Conservation (phyloP, 2,329 filamentous ascomycete species). For the Xylariomycetidae sp. region DNA sequence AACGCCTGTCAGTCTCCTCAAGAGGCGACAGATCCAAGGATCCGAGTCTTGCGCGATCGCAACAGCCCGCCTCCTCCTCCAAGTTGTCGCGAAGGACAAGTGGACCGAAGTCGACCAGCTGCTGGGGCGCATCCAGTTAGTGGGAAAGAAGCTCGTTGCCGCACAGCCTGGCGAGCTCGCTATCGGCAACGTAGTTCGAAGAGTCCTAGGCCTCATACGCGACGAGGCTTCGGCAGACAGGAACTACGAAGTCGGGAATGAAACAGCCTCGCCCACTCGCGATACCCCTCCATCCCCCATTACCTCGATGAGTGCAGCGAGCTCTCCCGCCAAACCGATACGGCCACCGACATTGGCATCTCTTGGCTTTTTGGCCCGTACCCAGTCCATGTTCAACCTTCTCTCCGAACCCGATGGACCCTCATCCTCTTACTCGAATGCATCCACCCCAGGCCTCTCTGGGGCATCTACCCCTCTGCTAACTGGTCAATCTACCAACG, state of each 20-base stretch:
- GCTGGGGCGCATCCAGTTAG: slow-evolving; percentile 70
- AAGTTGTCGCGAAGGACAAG: slow-evolving; percentile 76
- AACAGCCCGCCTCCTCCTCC: slow-evolving; percentile 80
- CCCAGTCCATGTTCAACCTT: slow-evolving; percentile 81
- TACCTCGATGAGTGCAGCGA: slow-evolving; percentile 9
- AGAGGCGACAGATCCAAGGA: slow-evolving; percentile 81
- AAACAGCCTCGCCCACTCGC: slow-evolving; percentile 36
- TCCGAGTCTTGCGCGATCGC: slow-evolving; percentile 86
- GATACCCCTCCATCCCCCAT: slow-evolving; percentile 18
- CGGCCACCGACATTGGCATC: slow-evolving; percentile 59
- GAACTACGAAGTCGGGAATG: slow-evolving; percentile 54
- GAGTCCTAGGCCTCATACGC: slow-evolving; percentile 83
- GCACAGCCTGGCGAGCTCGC: slow-evolving; percentile 88
- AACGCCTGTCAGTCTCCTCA: slow-evolving; percentile 65
- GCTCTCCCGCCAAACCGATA: slow-evolving; percentile 12
- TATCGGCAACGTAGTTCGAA: slow-evolving; percentile 88
- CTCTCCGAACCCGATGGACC: slow-evolving; percentile 61
- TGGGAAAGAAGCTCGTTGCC: slow-evolving; percentile 70
- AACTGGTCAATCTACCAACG: slow-evolving; percentile 35
- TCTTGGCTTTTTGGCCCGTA: slow-evolving; percentile 57
- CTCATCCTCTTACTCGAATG: slow-evolving; percentile 42
- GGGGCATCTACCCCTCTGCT: slow-evolving; percentile 44
- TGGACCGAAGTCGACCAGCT: slow-evolving; percentile 73
- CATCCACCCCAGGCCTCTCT: slow-evolving; percentile 40
- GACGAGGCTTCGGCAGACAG: slow-evolving; percentile 82